phyloP scores from a whole-genome alignment of 495 filamentous ascomycete species.

The Parachaetomium inaequale region DNA sequence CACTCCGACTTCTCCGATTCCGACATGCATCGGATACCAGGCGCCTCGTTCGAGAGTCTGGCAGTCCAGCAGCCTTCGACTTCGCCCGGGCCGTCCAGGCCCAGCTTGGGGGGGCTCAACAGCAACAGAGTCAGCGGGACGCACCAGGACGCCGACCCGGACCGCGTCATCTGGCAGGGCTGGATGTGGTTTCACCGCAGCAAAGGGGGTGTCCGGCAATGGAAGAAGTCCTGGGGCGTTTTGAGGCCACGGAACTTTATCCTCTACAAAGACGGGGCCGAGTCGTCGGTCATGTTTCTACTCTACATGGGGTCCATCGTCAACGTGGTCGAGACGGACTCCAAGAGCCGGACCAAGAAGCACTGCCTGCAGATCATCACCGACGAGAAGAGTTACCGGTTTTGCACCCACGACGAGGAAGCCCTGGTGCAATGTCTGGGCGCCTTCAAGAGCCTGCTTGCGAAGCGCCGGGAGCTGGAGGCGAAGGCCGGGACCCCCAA shows the following conservation, averaged over 20 bases:
- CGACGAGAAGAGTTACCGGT: conserved; percentile 87
- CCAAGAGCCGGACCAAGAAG: conserved; percentile 75
- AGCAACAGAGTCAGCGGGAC: conserved; percentile 55
- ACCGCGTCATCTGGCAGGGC: conserved; percentile 86
- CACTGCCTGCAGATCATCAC: conserved; percentile 92
- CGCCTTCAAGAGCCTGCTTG: conserved; percentile 82
- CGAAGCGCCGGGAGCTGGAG: conserved; percentile 59
- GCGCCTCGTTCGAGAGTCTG: conserved; percentile 45
- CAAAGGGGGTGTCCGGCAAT: conserved; percentile 83
- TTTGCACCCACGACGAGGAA: conserved; percentile 81
- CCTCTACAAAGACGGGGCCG: conserved; percentile 88
- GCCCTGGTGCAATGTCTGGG: conserved; percentile 79
- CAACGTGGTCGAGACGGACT: conserved; percentile 89
- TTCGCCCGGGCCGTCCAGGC: conserved; percentile 24
- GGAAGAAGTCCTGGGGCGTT: conserved; percentile 93
- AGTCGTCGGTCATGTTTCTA: conserved; percentile 84
- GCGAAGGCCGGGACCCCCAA: conserved; percentile 34
- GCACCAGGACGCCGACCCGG: conserved; percentile 51
- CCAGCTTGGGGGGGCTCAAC: conserved; percentile 44
- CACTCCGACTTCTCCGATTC: conserved; percentile 89
- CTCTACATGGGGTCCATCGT: conserved; percentile 76
- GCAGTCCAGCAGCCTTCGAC: conserved; percentile 36
- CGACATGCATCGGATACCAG: conserved; percentile 41
- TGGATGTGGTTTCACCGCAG: conserved; percentile 82
- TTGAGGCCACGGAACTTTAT: conserved; percentile 82